phyloP scores from a whole-genome alignment of 345 rosid genomes.

The Microcos paniculata region DNA sequence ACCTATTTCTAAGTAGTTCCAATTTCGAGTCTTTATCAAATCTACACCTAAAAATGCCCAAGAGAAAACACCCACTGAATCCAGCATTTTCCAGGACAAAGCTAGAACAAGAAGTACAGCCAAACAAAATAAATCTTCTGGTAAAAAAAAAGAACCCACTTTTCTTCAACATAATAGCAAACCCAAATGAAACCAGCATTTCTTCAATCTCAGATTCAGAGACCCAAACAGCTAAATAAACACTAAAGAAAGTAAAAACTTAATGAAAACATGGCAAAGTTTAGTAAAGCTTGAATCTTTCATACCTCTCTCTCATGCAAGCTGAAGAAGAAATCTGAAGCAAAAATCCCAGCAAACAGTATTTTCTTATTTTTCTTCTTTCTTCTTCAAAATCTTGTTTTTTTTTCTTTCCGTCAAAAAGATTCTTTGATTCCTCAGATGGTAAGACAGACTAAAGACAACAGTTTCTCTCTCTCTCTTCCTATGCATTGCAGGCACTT shows the following conservation, averaged over 20 bases:
- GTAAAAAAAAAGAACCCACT: conserved; percentile 1
- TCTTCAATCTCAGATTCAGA: conserved; percentile 33
- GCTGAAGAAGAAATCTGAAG: conserved; percentile 11
- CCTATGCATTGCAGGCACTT: conserved; percentile 14
- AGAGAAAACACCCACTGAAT: conserved; percentile 16
- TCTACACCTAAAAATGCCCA: conserved; percentile 16
- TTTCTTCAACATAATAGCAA: conserved; percentile 16
- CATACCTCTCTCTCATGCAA: conserved; percentile 33
- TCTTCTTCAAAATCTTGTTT: neutral
- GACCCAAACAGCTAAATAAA: conserved; percentile 5
- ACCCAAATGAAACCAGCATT: conserved; percentile 16
- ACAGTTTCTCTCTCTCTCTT: conserved; percentile 19
- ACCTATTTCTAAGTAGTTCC: neutral
- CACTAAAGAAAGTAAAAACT: conserved; percentile 6
- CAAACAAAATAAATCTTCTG: neutral
- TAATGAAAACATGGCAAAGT: conserved; percentile 7
- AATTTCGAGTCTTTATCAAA: conserved; percentile 9
- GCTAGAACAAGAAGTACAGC: neutral
- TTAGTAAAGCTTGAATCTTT: conserved; percentile 15
- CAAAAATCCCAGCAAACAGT: conserved; percentile 24
- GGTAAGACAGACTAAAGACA: conserved; percentile 37
- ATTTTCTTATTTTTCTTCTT: conserved; percentile 12
- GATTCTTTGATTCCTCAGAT: conserved; percentile 67
- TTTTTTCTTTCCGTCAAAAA: conserved; percentile 30
- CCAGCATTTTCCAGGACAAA: conserved; percentile 27